Evolutionary conservation across 2,329 filamentous ascomycete species (phyloP), one percentile per base, ranked within the genome.

Genomic region (Penicillium paneum): DNA sequence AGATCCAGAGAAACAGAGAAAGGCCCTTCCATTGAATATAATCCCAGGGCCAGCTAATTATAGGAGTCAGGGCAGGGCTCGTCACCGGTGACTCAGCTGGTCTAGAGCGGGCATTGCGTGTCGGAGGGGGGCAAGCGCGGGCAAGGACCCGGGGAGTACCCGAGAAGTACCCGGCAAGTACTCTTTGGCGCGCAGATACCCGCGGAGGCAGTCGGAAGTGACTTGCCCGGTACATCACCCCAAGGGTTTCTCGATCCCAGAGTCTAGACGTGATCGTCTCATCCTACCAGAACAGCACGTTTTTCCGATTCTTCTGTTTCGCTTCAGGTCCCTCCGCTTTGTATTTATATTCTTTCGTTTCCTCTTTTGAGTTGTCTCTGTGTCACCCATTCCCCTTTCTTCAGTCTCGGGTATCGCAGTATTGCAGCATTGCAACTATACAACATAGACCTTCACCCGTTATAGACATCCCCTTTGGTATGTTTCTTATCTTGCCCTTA

Each of bases 401-500:
- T 5, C 31, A 32, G 17, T 32, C 31, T 32, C 12, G 3, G 31
- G 6, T 32, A 13, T 11, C 13, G 6, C n/a, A n/a, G n/a, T n/a
- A n/a, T n/a, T n/a, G n/a, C n/a, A n/a, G n/a, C n/a, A n/a, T 32
- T 32, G 11, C 26, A 19, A 34, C 8, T 45, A 24, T 34, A 24
- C 21, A 24, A 24, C 21, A 32, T 34, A 45, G 29, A 31, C 29
- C n/a, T 26, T n/a, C n/a, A n/a, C n/a, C 11, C 10, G 15, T 35
- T 35, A 35, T 35, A 44, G n/a, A 44, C 28, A 32, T n/a, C 34
- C 39, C 5, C 5, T 42, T 39, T 38, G 47, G 36, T 42, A 49
- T 29, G 34, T 36, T n/a, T 60, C 64, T 67, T 68, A 66, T 53
- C 51, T 41, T n/a, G 13, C 29, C 52, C 64, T 68, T 68, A 67